phyloP scores from a whole-genome alignment of 1,284 basidiomycete genomes.

The Puccinia horiana region DNA sequence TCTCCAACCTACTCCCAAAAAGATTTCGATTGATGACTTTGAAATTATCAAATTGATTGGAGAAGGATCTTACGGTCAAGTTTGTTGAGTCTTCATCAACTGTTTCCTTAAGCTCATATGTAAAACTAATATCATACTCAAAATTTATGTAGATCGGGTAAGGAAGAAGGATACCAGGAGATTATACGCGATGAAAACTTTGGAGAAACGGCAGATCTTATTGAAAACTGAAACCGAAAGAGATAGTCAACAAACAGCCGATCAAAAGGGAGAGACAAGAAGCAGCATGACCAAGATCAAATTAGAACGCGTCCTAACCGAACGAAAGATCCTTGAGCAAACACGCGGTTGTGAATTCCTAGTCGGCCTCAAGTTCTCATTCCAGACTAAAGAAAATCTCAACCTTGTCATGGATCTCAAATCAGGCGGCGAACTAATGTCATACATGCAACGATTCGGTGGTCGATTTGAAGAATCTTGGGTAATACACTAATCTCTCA shows the following conservation, averaged over 20 bases:
- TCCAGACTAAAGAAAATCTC: constrained; percentile 58
- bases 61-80: constrained; percentile 60
- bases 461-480: constrained; percentile 51
- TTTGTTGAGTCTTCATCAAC: constrained; percentile 52
- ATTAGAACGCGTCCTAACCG: constrained; percentile 60
- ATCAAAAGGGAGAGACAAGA: too few species aligned
- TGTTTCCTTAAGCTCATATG: not conserved
- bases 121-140: not conserved
- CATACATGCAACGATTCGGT: constrained; percentile 57
- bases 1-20: constrained; percentile 43
- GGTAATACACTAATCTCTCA: constrained; percentile 11
- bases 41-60: constrained; percentile 60
- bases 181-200: constrained; percentile 61
- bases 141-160: constrained; percentile 55
- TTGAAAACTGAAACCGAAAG: constrained; percentile 28
- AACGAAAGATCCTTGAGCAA: constrained; percentile 60
- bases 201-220: constrained; percentile 58
- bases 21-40: constrained; percentile 58
- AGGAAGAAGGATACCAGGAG: constrained; percentile 61
- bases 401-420: constrained; percentile 62
- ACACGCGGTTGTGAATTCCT: constrained; percentile 60
- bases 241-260: constrained; percentile 54
- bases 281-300: constrained; percentile 32
- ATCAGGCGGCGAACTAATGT: constrained; percentile 60
- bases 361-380: constrained; percentile 60